These are phyloP conservation scores for Elaeis guineensis DNA, from an alignment of 176 grass and related monocot species.

Conservation along the genomic window DNA sequence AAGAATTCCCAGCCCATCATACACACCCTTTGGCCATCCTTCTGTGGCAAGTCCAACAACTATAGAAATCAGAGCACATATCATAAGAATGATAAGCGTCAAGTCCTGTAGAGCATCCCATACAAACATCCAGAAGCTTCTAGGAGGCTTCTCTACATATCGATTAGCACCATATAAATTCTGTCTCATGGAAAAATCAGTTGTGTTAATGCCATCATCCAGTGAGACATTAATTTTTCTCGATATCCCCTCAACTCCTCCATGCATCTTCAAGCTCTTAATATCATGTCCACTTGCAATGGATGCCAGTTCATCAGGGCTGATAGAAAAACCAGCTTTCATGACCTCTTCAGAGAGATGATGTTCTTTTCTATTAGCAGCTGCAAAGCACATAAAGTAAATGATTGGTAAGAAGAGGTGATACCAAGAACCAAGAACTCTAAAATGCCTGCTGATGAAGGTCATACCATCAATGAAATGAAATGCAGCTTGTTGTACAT, in stretches of 20 bases:
- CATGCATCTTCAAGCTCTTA: constrained; percentile 59
- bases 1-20: constrained; percentile 90
- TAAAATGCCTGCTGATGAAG: constrained; percentile 1
- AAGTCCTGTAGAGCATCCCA: constrained; percentile 91
- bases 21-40: constrained; percentile 92
- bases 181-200: constrained; percentile 51
- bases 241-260: constrained; percentile 54
- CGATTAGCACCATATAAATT: constrained; percentile 64
- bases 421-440: neutral
- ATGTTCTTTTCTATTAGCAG: constrained; percentile 44
- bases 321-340: constrained; percentile 64
- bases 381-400: constrained; percentile 26
- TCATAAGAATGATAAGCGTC: constrained; percentile 84
- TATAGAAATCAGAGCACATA: constrained; percentile 79
- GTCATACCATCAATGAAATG: constrained; percentile 57
- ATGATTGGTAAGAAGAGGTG: neutral
- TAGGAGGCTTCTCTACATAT: constrained; percentile 68
- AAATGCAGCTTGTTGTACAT: constrained; percentile 68
- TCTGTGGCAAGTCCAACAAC: constrained; percentile 75
- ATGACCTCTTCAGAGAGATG: constrained; percentile 54
- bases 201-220: constrained; percentile 34
- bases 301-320: constrained; percentile 73
- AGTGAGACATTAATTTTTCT: constrained; percentile 42
- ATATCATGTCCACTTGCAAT: constrained; percentile 63
- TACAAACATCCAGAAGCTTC: constrained; percentile 90